Conservation (phyloP, 108 stramenopile species). For the Nitzschia sp. region DNA sequence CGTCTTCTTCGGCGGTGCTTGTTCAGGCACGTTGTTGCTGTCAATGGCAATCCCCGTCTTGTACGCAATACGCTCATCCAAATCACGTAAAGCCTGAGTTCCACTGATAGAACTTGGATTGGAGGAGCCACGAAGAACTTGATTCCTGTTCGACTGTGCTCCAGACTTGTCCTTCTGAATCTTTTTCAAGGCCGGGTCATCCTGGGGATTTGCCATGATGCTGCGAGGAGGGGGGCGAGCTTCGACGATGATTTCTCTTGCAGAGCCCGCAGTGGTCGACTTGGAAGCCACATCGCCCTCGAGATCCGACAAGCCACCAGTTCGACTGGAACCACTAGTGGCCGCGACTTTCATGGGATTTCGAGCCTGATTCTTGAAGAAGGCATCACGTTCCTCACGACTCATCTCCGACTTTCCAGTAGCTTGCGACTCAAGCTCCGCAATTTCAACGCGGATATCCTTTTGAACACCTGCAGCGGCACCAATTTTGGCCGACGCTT, state of each 20-base stretch:
- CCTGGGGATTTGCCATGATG: too few species aligned
- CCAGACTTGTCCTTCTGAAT: not conserved
- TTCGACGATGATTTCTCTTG: not conserved
- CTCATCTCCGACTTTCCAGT: constrained; percentile 6
- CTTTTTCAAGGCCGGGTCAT: not conserved
- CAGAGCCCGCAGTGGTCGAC: not conserved
- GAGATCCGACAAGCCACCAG: constrained; percentile 4
- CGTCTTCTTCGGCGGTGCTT: not conserved
- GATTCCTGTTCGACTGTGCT: not conserved
- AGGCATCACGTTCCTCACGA: constrained; percentile 18
- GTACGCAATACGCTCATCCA: constrained; percentile 32
- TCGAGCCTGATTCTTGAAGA: constrained; percentile 17
- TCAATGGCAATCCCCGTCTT: constrained; percentile 25
- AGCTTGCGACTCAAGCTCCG: constrained; percentile 7
- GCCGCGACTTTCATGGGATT: not conserved
- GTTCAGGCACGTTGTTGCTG: not conserved
- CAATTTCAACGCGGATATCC: constrained; percentile 14
- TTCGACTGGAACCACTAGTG: not conserved
- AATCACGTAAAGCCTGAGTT: not conserved
- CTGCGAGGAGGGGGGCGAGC: not conserved
- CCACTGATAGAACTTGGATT: not conserved
- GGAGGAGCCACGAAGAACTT: not conserved
- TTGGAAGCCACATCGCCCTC: constrained; percentile 17
- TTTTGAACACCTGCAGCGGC: too few species aligned
- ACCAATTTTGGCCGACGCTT: not conserved